Percentiles rank a stretch among this genome's conserved stretches.
phyloP scores from a whole-genome alignment of 225 moss, liverwort and hornwort genomes.

The Pseudisothecium myosuroides region DNA sequence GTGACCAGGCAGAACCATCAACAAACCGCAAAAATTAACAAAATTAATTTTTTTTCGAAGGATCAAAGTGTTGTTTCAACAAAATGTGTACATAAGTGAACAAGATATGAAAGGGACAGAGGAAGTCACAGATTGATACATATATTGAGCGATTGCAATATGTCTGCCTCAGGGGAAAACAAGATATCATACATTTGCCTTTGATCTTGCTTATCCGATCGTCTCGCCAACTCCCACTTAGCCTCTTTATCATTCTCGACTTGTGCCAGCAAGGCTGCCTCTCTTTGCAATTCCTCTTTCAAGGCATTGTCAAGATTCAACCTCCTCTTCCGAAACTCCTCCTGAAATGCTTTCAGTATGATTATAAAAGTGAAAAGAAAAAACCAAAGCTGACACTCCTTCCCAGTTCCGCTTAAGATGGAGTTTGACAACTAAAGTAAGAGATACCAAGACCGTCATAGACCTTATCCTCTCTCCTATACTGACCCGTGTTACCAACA shows the following conservation, averaged over 20 bases:
- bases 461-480: neutral
- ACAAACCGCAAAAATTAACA: neutral
- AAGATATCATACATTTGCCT: slow-evolving; percentile 51
- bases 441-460: neutral
- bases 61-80: neutral
- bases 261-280: slow-evolving; percentile 36
- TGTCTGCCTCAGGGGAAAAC: neutral
- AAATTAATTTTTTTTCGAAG: neutral
- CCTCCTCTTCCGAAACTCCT: slow-evolving; percentile 58
- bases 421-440: neutral
- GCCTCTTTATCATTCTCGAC: slow-evolving; percentile 59
- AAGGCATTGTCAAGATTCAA: slow-evolving; percentile 45
- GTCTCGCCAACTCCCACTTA: slow-evolving; percentile 70
- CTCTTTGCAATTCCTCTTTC: slow-evolving; percentile 54
- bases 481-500: neutral
- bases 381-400: neutral
- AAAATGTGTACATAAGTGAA: neutral
- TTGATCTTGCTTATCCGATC: slow-evolving; percentile 80
- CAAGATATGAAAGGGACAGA: neutral
- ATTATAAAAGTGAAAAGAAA: neutral
- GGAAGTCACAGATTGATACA: neutral
- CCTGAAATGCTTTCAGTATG: slow-evolving; percentile 27
- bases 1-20: neutral
- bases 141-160: neutral
- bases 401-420: neutral